phyloP scores from a whole-genome alignment of 2,329 filamentous ascomycete species.

The Fusarium devonianum region DNA sequence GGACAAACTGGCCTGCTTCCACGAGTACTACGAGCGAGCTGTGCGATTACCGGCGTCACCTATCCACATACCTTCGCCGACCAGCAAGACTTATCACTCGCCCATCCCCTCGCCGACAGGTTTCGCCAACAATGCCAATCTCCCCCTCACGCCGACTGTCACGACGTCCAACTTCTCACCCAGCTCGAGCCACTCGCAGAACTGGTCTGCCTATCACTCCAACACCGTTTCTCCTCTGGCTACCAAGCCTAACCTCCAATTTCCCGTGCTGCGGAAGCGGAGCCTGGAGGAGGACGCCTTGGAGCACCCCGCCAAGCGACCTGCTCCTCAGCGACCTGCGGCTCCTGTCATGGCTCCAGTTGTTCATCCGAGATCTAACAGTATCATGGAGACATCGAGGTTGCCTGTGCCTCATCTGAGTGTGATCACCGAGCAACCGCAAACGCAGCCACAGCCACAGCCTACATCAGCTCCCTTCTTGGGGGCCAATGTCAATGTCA shows the following conservation, averaged over 20 bases:
- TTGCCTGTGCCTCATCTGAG: constrained; percentile 77
- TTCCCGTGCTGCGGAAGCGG: constrained; percentile 56
- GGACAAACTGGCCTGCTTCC: constrained; percentile 80
- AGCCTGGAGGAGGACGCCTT: constrained; percentile 57
- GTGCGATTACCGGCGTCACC: constrained; percentile 54
- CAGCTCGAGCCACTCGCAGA: constrained; percentile 46
- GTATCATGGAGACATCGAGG: constrained; percentile 49
- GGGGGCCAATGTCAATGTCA: constrained; percentile 44
- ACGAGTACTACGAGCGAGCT: constrained; percentile 80
- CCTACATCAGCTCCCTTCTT: constrained; percentile 39
- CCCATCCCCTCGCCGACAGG: constrained; percentile 60
- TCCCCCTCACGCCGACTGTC: constrained; percentile 46
- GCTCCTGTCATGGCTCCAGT: constrained; percentile 24
- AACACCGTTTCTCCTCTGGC: constrained; percentile 58
- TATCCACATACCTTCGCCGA: constrained; percentile 52
- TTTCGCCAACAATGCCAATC: constrained; percentile 38
- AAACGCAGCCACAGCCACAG: constrained; percentile 36
- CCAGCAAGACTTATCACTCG: constrained; percentile 50
- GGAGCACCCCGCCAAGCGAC: constrained; percentile 64
- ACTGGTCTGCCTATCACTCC: constrained; percentile 51
- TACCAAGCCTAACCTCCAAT: constrained; percentile 54
- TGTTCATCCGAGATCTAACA: constrained; percentile 32
- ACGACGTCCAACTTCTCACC: constrained; percentile 51
- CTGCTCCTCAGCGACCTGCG: constrained; percentile 39
- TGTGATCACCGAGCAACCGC: constrained; percentile 59